Conservation (phyloP, 345 rosid species). For the Salix udensis region DNA sequence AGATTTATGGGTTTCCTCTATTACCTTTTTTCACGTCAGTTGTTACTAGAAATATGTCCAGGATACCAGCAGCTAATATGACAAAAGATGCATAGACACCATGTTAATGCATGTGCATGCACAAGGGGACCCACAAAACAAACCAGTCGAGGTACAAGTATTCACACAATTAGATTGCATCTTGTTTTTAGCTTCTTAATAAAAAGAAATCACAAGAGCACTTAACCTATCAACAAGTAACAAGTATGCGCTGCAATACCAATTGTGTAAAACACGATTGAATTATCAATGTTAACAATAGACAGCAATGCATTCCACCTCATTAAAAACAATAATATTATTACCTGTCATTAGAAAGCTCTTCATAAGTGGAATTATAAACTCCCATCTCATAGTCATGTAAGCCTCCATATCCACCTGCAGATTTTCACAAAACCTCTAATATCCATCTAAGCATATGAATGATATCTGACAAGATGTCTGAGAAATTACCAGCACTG, state of each 20-base stretch:
- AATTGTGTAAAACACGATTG: background rate
- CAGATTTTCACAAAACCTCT: constrained; percentile 11
- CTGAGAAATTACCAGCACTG: constrained; percentile 33
- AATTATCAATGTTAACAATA: background rate
- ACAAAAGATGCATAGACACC: background rate
- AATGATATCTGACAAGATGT: background rate
- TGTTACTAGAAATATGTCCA: background rate
- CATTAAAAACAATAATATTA: background rate
- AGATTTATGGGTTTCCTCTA: background rate
- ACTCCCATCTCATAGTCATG: constrained; percentile 32
- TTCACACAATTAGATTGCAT: background rate
- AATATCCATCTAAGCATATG: constrained; percentile 1
- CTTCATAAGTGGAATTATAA: constrained; percentile 38
- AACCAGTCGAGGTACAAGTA: background rate
- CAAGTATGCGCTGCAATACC: background rate
- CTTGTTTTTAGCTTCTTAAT: background rate
- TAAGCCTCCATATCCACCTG: constrained; percentile 39
- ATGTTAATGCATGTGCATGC: background rate
- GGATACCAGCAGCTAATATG: background rate
- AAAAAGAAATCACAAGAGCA: background rate
- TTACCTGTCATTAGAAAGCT: constrained; percentile 44
- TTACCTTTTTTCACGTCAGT: background rate
- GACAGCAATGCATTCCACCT: background rate
- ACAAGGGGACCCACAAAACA: background rate
- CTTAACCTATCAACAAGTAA: background rate